phyloP scores from a whole-genome alignment of 176 grass and related monocot species.

The Thinopyrum elongatum region DNA sequence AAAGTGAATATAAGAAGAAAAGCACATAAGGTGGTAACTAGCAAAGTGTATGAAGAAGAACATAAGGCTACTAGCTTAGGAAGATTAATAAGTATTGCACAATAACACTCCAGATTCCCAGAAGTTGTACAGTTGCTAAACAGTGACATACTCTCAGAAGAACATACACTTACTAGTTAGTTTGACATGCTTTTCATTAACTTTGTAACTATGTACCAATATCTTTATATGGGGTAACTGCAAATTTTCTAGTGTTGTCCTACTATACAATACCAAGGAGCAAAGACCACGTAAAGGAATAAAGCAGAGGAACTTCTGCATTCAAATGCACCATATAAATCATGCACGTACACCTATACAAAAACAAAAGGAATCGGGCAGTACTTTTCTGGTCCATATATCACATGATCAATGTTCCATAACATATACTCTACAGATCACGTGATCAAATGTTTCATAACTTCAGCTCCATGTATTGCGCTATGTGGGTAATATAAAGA shows the following conservation, averaged over 20 bases:
- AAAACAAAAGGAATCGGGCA: background rate
- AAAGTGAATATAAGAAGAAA: conserved; percentile 1
- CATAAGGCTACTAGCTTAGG: background rate
- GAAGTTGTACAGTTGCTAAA: background rate
- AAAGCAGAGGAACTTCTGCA: background rate
- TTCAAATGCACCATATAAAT: background rate
- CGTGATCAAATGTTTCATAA: background rate
- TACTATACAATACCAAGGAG: conserved; percentile 6
- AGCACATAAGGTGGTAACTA: background rate
- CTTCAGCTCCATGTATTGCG: background rate
- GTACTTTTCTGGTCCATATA: background rate
- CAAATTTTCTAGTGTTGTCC: background rate
- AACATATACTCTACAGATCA: background rate
- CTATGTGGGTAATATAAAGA: background rate
- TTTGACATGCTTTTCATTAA: conserved; percentile 6
- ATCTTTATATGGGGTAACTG: background rate
- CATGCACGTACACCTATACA: background rate
- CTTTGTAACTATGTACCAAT: background rate
- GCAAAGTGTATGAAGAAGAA: background rate
- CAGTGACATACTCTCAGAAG: background rate
- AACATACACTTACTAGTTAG: background rate
- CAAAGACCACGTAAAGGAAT: background rate
- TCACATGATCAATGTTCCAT: background rate
- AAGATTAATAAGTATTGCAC: background rate
- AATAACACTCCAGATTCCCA: background rate